Evolutionary conservation across 2,329 filamentous ascomycete species (phyloP), one percentile per base, ranked within the genome.

Genomic region (Aureobasidium sp.): DNA sequence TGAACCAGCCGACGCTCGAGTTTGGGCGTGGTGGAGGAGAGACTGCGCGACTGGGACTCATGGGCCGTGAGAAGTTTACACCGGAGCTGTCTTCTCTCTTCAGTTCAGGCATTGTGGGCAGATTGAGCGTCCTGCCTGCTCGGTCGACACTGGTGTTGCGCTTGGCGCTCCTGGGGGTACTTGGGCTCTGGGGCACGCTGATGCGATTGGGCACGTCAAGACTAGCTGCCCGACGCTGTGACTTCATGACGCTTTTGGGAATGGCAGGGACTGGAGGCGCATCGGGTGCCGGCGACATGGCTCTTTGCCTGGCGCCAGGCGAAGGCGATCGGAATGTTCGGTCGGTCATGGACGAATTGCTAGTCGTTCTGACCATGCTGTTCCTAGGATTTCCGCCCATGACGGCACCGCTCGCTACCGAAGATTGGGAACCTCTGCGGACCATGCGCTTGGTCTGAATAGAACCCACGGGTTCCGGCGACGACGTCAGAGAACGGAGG

Each of bases 381-480:
- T 66, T 59, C 37, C 51, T 42, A 14, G 44, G 41, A 14, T 44
- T 17, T 20, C 52, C 62, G 15, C 52, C 62, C 31, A 69, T 64
- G 55, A 72, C 64, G 52, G 73, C 76, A 62, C 76, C 73, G 63
- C 82, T 84, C 39, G 79, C 81, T 52, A 84, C 78, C 5, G 90
- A 93, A 1, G 89, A 89, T 45, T 83, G 76, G 0, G 91, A 96
- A 57, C 82, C 81, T 73, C 91, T 85, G 68, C 90, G 85, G 64
- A 85, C 74, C 71, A 88, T 92, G 71, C 92, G 88, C 78, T 93
- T 96, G 6, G 93, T 96, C 74, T 96, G 88, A 48, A 95, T 85
- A 70, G 91, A 85, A 72, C 85, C 87, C 62, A 96, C 87, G 68
- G 87, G 86, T 57, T 87, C 93, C 25, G 91, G 91, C 2, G 89